Percentiles rank a stretch among this genome's conserved stretches.
Evolutionary conservation across 768 basidiomycete species (phyloP).

Genomic region (Tylopilus sp.): DNA sequence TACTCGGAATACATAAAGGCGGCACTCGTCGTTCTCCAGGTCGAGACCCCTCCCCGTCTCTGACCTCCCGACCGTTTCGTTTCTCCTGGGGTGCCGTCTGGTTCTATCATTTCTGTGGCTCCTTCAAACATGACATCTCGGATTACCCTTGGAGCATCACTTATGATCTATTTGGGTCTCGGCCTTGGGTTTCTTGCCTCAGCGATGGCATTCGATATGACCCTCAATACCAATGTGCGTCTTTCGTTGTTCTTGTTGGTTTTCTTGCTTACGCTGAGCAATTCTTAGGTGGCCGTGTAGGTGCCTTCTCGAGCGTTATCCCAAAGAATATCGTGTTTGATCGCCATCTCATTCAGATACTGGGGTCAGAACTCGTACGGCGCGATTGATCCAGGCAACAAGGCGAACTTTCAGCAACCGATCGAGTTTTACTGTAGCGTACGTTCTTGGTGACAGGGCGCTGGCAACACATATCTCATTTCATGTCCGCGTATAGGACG

Average conservation of each 20-base stretch:
- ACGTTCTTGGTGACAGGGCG: not conserved
- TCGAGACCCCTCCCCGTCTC: not conserved
- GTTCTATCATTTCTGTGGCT: not conserved
- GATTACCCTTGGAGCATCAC: slow-evolving; percentile 1
- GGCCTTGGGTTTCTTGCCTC: slow-evolving; percentile 9
- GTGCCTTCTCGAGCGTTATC: not conserved
- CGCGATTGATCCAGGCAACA: slow-evolving; percentile 22
- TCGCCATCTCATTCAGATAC: slow-evolving; percentile 17
- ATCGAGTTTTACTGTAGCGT: slow-evolving; percentile 33
- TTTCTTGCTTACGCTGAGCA: not conserved
- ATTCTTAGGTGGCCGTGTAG: slow-evolving; percentile 25
- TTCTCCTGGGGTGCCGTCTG: not conserved
- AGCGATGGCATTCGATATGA: slow-evolving; percentile 26
- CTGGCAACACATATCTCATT: not conserved
- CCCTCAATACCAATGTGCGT: slow-evolving; percentile 23
- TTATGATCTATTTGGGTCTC: slow-evolving; percentile 15
- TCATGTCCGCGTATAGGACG: slow-evolving; percentile 37
- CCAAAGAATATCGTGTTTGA: not conserved
- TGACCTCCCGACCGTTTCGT: not conserved
- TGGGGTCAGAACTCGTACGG: slow-evolving; percentile 39
- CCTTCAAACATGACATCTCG: slow-evolving; percentile 7
- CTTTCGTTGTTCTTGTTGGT: not conserved
- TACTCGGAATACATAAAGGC: slow-evolving; percentile 11
- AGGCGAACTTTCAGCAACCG: slow-evolving; percentile 27
- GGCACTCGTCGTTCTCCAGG: not conserved